Conservation (phyloP, 306 rosid species). For the Purshia tridentata region DNA sequence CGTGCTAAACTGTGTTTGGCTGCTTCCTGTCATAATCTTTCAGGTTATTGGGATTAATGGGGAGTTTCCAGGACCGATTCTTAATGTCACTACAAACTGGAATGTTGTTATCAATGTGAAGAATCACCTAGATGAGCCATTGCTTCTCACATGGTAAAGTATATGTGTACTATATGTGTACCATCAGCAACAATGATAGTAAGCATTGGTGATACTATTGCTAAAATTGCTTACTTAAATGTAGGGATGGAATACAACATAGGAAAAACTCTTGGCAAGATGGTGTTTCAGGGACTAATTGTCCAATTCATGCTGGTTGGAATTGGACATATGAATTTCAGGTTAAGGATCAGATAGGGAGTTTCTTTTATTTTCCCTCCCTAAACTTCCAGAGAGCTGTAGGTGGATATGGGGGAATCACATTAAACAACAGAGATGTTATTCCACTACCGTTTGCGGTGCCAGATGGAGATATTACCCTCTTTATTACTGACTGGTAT, state of each 20-base stretch:
- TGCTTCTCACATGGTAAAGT: conserved; percentile 81
- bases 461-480: conserved; percentile 90
- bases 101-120: conserved; percentile 83
- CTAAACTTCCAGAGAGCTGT: conserved; percentile 81
- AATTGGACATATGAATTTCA: conserved; percentile 94
- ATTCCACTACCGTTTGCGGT: conserved; percentile 72
- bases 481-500: conserved; percentile 86
- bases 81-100: conserved; percentile 91
- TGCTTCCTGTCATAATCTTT: conserved; percentile 14
- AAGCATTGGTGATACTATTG: conserved; percentile 29
- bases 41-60: conserved; percentile 86
- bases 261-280: conserved; percentile 96
- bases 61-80: conserved; percentile 76
- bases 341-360: conserved; percentile 97
- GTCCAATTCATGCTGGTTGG: conserved; percentile 99
- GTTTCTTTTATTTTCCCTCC: conserved; percentile 93
- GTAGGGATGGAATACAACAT: conserved; percentile 84
- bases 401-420: conserved; percentile 91
- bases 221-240: conserved; percentile 41
- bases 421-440: conserved; percentile 68
- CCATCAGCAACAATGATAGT: conserved; percentile 6
- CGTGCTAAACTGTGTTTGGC: background rate
- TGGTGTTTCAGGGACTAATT: conserved; percentile 89
- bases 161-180: conserved; percentile 14
- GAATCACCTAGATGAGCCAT: conserved; percentile 86